Conservation (phyloP, 1,139 yeast genomes). For the Protomyces inundatus region DNA sequence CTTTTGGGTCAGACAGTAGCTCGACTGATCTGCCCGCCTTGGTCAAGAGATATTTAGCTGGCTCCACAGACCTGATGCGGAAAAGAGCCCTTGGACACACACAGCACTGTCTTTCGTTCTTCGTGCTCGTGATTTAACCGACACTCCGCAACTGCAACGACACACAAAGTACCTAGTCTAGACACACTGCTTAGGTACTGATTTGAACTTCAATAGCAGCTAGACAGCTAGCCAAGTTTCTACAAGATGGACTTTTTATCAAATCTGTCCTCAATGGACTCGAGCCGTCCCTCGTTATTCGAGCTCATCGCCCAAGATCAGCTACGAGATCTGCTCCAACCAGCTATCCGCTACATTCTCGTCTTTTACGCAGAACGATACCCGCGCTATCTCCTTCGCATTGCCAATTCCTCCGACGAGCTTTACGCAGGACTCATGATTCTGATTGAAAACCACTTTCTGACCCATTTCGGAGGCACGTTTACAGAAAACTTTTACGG, state of each 20-base stretch:
- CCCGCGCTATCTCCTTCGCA: slow-evolving; percentile 60
- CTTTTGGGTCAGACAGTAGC: too few species aligned
- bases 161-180: too few species aligned
- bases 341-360: slow-evolving; percentile 72
- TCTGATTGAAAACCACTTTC: slow-evolving; percentile 65
- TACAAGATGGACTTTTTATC: slow-evolving; percentile 68
- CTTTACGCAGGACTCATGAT: slow-evolving; percentile 59
- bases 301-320: slow-evolving; percentile 79
- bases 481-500: slow-evolving; percentile 94
- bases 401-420: slow-evolving; percentile 74
- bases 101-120: too few species aligned
- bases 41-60: too few species aligned
- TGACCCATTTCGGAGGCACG: slow-evolving; percentile 72
- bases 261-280: slow-evolving; percentile 74
- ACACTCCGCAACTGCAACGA: too few species aligned
- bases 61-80: too few species aligned
- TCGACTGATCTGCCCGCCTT: too few species aligned
- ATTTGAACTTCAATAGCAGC: too few species aligned
- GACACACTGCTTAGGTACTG: too few species aligned
- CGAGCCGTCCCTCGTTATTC: slow-evolving; percentile 73
- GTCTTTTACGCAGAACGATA: slow-evolving; percentile 76
- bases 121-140: too few species aligned
- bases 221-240: too few species aligned
- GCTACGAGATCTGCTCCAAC: slow-evolving; percentile 69
- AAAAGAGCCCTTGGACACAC: too few species aligned